Percentiles rank a stretch among this genome's conserved stretches.
Conservation (phyloP, 495 filamentous ascomycete genomes). For the Gamarada debralockiae region DNA sequence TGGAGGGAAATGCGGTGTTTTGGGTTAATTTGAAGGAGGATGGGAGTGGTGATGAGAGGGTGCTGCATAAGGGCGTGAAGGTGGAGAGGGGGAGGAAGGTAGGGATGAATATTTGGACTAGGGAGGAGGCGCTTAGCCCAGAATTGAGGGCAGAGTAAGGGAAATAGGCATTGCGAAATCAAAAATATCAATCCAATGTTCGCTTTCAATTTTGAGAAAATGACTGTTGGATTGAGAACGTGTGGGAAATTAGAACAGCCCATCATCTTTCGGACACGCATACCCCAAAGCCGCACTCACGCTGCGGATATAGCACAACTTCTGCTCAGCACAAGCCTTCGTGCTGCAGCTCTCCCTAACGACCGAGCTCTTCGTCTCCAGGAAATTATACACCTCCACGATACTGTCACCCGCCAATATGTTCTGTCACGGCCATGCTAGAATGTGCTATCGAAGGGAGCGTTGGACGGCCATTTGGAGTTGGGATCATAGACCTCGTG, state of each 20-base stretch:
- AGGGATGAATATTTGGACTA: slow-evolving; percentile 79
- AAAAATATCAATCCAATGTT: too few species aligned
- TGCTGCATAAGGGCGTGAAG: slow-evolving; percentile 67
- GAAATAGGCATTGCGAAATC: too few species aligned
- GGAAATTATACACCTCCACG: background rate
- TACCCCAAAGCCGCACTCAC: background rate
- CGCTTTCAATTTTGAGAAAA: too few species aligned
- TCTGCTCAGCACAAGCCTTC: background rate
- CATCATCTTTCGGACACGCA: background rate
- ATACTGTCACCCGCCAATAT: background rate
- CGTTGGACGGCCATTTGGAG: slow-evolving; percentile 39
- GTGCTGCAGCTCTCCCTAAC: background rate
- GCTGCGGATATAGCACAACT: background rate
- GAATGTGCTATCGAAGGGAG: slow-evolving; percentile 44
- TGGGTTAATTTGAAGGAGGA: slow-evolving; percentile 68
- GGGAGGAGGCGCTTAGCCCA: too few species aligned
- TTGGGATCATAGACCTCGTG: slow-evolving; percentile 46
- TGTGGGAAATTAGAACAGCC: background rate
- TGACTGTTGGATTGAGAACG: too few species aligned
- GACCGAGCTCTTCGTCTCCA: background rate
- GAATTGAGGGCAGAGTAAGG: too few species aligned
- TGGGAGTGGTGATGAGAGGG: slow-evolving; percentile 56
- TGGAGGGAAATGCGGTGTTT: slow-evolving; percentile 69
- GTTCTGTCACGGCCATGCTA: background rate
- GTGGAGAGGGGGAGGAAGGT: slow-evolving; percentile 66